Evolutionary conservation across 331 rosid species (phyloP).

Genomic region (Malus hybrid): DNA sequence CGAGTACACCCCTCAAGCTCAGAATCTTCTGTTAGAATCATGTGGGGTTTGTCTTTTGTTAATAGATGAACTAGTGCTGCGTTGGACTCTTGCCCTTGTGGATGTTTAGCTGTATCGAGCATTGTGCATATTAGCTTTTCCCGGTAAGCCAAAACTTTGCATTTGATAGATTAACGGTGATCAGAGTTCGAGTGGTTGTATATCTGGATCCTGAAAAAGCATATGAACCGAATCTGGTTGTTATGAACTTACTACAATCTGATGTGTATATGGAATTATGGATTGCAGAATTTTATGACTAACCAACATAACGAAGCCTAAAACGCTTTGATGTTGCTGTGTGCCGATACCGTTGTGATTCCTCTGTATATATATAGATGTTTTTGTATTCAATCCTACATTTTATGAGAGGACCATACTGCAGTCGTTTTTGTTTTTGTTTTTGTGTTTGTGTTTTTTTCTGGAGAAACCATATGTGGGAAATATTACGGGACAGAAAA

Average conservation of each 20-base stretch:
- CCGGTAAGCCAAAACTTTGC: slow-evolving; percentile 9
- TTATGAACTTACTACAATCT: no score
- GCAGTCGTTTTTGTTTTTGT: no score
- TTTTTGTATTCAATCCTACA: not conserved
- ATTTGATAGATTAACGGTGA: not conserved
- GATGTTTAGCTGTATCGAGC: slow-evolving; percentile 14
- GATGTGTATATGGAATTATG: no score
- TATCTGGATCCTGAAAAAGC: not conserved
- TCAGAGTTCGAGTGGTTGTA: not conserved
- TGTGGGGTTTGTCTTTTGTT: not conserved
- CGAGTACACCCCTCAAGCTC: no score
- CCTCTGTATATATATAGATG: not conserved
- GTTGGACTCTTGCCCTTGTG: not conserved
- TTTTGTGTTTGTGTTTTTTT: no score
- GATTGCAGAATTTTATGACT: no score
- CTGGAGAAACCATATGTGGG: no score
- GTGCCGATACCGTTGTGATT: not conserved
- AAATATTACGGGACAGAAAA: no score
- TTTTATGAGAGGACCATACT: no score
- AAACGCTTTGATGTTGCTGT: not conserved
- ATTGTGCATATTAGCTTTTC: slow-evolving; percentile 30
- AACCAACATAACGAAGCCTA: not conserved
- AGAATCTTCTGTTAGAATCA: no score
- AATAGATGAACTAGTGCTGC: not conserved
- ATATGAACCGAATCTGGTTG: not conserved